Conservation (phyloP, 768 basidiomycete genomes). For the Lentinus tigrinus region DNA sequence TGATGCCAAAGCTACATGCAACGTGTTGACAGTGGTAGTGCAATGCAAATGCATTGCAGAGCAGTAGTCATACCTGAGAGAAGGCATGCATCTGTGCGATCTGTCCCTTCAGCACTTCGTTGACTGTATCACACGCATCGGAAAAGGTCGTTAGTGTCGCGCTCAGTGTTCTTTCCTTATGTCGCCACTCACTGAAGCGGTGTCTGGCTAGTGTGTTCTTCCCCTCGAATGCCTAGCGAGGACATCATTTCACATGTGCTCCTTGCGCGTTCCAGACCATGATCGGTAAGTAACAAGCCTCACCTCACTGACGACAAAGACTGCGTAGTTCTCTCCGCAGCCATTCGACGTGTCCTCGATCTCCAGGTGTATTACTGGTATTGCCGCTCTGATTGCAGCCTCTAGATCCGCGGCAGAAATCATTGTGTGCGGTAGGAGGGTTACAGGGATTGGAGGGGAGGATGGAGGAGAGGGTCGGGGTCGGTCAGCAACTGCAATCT, state of each 20-base stretch:
- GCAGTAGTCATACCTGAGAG: conserved; percentile 60
- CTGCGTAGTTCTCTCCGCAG: conserved; percentile 76
- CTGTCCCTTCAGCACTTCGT: conserved; percentile 69
- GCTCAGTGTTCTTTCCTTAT: not conserved
- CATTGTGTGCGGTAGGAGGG: conserved; percentile 34
- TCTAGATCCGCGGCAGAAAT: conserved; percentile 57
- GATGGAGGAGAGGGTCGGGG: not conserved
- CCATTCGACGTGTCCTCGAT: conserved; percentile 78
- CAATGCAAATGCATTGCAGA: not conserved
- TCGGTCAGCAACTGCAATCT: conserved; percentile 23
- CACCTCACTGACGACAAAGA: conserved; percentile 77
- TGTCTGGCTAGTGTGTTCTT: conserved; percentile 80
- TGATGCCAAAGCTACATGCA: not conserved
- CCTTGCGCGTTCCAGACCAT: not conserved
- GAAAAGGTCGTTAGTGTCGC: not conserved
- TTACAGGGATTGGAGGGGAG: not conserved
- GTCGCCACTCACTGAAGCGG: conserved; percentile 51
- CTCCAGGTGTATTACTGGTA: conserved; percentile 66
- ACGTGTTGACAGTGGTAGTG: not conserved
- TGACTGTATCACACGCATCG: conserved; percentile 47
- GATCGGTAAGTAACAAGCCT: conserved; percentile 11
- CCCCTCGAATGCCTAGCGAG: conserved; percentile 66
- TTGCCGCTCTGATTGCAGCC: conserved; percentile 56
- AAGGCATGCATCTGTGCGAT: conserved; percentile 86
- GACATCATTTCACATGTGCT: not conserved